phyloP scores from a whole-genome alignment of 805 yeast species.

The Metschnikowia arizonensis region DNA sequence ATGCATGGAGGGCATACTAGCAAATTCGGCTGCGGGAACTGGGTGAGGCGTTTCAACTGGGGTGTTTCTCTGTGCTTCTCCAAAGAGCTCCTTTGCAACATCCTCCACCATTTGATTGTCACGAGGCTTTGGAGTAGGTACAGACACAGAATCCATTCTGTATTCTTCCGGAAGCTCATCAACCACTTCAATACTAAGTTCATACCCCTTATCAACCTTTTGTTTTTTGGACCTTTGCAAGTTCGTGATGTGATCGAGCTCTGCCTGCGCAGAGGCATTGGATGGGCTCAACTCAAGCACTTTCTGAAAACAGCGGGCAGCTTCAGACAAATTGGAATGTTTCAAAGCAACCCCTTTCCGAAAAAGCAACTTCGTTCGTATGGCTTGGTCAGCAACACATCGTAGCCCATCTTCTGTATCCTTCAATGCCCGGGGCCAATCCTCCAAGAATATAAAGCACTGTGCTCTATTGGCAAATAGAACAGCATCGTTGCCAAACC shows the following conservation, averaged over 20 bases:
- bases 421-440: constrained; percentile 45
- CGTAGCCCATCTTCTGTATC: constrained; percentile 50
- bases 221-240: constrained; percentile 12
- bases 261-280: constrained; percentile 37
- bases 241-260: constrained; percentile 21
- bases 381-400: constrained; percentile 25
- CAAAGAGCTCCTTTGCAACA: constrained; percentile 12
- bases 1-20: constrained; percentile 24
- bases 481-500: constrained; percentile 49
- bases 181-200: constrained; percentile 40
- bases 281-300: constrained; percentile 41
- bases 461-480: constrained; percentile 67
- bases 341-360: constrained; percentile 44
- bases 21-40: constrained; percentile 11
- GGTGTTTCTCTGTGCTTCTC: not conserved
- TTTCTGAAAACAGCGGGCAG: constrained; percentile 26
- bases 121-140: not conserved
- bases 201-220: constrained; percentile 4
- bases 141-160: not conserved
- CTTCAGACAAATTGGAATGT: constrained; percentile 23
- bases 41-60: not conserved
- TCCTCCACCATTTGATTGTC: constrained; percentile 4
- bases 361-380: constrained; percentile 47
- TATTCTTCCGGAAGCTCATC: constrained; percentile 37
- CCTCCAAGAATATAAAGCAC: constrained; percentile 50